These are phyloP conservation scores for Pseudozyma sp. DNA, from an alignment of 1,284 basidiomycete genomes.

Conservation along the genomic window DNA sequence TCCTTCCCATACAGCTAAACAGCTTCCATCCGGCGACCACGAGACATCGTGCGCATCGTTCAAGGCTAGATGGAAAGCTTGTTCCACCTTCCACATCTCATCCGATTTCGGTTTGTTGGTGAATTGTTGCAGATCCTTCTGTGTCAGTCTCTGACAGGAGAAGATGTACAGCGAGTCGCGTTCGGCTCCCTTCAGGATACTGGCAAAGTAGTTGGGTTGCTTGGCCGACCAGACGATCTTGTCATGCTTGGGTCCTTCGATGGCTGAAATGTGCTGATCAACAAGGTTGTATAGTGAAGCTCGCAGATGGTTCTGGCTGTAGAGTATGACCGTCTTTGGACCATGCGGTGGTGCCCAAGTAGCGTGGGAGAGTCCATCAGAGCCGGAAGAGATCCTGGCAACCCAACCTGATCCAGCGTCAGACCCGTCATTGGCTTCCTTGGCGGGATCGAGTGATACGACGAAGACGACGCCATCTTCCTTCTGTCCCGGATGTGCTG, in stretches of 20 bases:
- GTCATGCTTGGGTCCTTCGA: constrained; percentile 49
- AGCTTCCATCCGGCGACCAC: constrained; percentile 83
- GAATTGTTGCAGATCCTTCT: constrained; percentile 24
- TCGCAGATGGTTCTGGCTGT: constrained; percentile 49
- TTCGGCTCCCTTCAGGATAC: constrained; percentile 40
- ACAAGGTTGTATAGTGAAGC: constrained; percentile 47
- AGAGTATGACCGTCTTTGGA: constrained; percentile 47
- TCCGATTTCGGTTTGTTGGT: constrained; percentile 29
- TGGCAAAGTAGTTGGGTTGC: constrained; percentile 39
- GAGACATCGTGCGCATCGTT: constrained; percentile 79
- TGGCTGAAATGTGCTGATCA: constrained; percentile 49
- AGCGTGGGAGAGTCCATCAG: constrained; percentile 52
- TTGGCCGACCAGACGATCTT: constrained; percentile 39
- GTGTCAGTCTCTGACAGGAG: constrained; percentile 20
- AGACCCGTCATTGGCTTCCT: constrained; percentile 55
- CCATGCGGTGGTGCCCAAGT: constrained; percentile 53
- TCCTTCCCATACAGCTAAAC: constrained; percentile 85
- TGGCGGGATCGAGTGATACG: constrained; percentile 59
- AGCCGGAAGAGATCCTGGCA: constrained; percentile 53
- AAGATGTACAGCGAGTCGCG: constrained; percentile 40
- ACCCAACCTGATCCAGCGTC: constrained; percentile 62
- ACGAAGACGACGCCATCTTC: constrained; percentile 56
- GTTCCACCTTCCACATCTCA: constrained; percentile 40
- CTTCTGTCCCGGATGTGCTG: constrained; percentile 27
- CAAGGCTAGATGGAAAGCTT: constrained; percentile 87